Evolutionary conservation across 345 rosid genomes (phyloP), one percentile per base, ranked within the genome.

Genomic region (Melaleuca quinquenervia): DNA sequence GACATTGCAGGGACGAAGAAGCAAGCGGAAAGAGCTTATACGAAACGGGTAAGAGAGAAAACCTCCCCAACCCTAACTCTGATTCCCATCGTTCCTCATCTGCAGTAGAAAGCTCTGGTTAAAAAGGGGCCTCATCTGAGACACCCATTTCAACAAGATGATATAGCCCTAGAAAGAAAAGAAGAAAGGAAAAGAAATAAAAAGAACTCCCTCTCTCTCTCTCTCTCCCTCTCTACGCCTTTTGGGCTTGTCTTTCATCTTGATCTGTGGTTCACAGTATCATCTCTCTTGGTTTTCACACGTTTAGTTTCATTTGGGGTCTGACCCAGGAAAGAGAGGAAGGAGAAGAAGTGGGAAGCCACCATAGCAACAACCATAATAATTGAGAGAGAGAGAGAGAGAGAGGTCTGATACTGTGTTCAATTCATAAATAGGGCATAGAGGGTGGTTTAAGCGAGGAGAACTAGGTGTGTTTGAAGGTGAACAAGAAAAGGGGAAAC

Each of bases 21-120:
- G 83, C 51, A 22, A 21, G 22, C 32, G 16, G 32, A 27, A 58
- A 49, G 50, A 55, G 84, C 80, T 88, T 84, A 58, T 82, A 89
- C 86, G 89, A 87, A 91, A 91, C 89, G 84, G 86, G 93, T 89
- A 91, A 88, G 90, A 82, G 87, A 75, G 78, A 36, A 24, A 48
- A 21, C 48, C 78, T 90, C 87, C 90, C 93, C 50, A 88, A 90
- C 93, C 94, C 95, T 89, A 89, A 87, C 82, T 53, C 32, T 13
- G 78, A 70, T 70, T 70, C 48, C 78, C 78, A 70, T 32, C 8
- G 32, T 32, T 64, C 78, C 78, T 64, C 78, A 64, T 64, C 21
- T 64, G 16, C 78, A 2, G 45, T 16, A 32, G 78, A 64, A 32
- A 16, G 18, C 13, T 16, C 45, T 64, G 45, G 78, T 32, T 32